Base-by-base conservation (phyloP, 2,329 filamentous ascomycete genomes). In the Aspergillus costaricaensis region DNA sequence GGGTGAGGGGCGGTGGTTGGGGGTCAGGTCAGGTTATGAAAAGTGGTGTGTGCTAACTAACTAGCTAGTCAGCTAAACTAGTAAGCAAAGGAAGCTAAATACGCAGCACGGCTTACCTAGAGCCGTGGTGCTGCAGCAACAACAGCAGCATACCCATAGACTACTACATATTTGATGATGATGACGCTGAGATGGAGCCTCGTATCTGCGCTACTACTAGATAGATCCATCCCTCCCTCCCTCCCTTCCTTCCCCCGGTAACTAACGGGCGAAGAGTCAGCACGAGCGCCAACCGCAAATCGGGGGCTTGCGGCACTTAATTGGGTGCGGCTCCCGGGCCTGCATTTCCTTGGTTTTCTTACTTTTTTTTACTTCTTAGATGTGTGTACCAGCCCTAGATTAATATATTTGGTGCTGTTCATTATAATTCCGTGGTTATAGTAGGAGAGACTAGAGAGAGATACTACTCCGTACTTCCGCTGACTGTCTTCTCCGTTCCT, bases 281-380 rank as follows among this genome's bases (percentile, higher is more conserved):
- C 65, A 65, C 52, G 17, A 38, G 30, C 52, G 36, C 38, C 52
- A 55, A 27, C 52, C 39, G 30, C 52, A 17, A 41, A 53, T 53
- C 52, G 23, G 23, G 21, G 23, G 23, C 38, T 32, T 55, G 52
- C 39, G 52, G 52, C 39, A 44, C 39, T 44, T 60, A 66, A 65
- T 66, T 67, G 65, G 65, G 62, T 67, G 65, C 65, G 65, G 65
- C 65, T 67, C 65, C 56, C 64, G 52, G 30, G 43, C 58, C 39
- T 61, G 58, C 52, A 60, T 56, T 61, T 58, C 63, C 59, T 50
- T 19, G 39, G 32, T 50, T 60, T 19, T 21, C 25, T 36, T 14
- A 10, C 27, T 12, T 30, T 30, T 30, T 12, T 30, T 30, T 9
- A 30, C 10, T 30, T 30, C 9, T 30, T 30, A 9, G 27, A 30